Evolutionary conservation across 805 yeast genomes (phyloP), one percentile per base, ranked within the genome.

Genomic region (Yarrowia sp.): DNA sequence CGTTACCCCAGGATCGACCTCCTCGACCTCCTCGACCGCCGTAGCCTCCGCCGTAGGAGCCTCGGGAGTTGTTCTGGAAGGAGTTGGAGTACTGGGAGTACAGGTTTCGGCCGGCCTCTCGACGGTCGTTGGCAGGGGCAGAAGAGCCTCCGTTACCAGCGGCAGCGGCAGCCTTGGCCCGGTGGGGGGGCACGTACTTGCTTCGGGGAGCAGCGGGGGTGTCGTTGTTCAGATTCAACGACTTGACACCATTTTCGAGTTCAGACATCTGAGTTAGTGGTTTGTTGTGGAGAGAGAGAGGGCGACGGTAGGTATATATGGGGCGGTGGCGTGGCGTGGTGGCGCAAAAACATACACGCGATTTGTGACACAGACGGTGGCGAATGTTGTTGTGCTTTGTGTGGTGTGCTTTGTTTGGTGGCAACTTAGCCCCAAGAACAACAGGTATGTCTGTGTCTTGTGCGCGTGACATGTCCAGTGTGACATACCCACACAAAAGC

Each of bases 1-100:
- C 69, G 49, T 68, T 66, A 38, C 71, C 70, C 61, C 61, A 55
- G 22, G 38, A 29, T 62, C 68, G 68, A 61, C 72, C 69, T 46
- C 77, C 74, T 53, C 71, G 66, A 51, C 68, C 66, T 41, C 70
- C 67, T 62, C 70, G 66, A 65, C 70, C 68, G 42, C 70, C 68
- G 63, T 74, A 70, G 65, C 68, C 67, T 56, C 67, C 69, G 62
- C 72, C 69, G 58, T 75, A 62, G 67, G 63, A 68, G 56, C 68
- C 65, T 51, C 68, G 67, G 49, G 51, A 63, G 58, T 65, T 65
- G 56, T 64, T 66, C 60, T 64, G 49, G 65, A 60, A 64, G 42
- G 66, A 66, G 38, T 66, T 67, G 53, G 69, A 66, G 59, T 64
- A 63, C 39, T 66, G 63, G 61, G 67, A 68, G 55, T 69, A 63